Evolutionary conservation across 495 filamentous ascomycete species (phyloP), one percentile per base, ranked within the genome.

Genomic region (Lasiosphaeria miniovina): DNA sequence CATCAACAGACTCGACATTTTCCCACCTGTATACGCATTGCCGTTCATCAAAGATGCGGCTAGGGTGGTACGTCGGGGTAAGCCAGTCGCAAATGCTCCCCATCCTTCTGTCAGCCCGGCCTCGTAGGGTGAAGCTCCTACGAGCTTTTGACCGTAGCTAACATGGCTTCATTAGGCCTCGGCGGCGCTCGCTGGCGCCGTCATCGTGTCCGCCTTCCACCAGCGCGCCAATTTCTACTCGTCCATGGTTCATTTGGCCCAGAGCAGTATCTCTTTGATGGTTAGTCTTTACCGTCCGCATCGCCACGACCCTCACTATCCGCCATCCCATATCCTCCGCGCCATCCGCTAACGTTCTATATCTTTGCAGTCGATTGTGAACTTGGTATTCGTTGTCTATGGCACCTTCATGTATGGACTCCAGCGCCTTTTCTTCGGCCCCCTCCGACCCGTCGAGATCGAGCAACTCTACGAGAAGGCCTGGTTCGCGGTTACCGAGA

Each of bases 171-270:
- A 11, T 34, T 51, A 70, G 69, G 60, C 54, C 57, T 68, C 68
- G n/a, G 57, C 61, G 41, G 65, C 59, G 51, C 63, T 68, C 35
- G 69, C 69, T 38, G 63, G 55, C 54, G 55, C 58, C 54, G 65
- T 68, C 12, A 59, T 98, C 58, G 74, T 95, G 52, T 91, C 90
- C 67, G 95, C 94, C 49, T 90, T 97, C 74, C 90, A 94, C 69
- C 89, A 98, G 74, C 84, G 94, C 63, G 83, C 94, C 55, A 98
- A 98, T 70, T 98, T 98, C 83, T 98, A 98, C 74, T 89, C 93
- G 14, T 92, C 93, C 54, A 92, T 90, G 72, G 95, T 98, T 36
- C 96, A 98, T 74, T 83, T 98, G 14, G 89, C 91, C 51, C 93
- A 98, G 71, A 96, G 90, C 73, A 98, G 90, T 76, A 86, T 93